Evolutionary conservation across 2,329 filamentous ascomycete genomes (phyloP).

Genomic region (Cladophialophora exuberans): DNA sequence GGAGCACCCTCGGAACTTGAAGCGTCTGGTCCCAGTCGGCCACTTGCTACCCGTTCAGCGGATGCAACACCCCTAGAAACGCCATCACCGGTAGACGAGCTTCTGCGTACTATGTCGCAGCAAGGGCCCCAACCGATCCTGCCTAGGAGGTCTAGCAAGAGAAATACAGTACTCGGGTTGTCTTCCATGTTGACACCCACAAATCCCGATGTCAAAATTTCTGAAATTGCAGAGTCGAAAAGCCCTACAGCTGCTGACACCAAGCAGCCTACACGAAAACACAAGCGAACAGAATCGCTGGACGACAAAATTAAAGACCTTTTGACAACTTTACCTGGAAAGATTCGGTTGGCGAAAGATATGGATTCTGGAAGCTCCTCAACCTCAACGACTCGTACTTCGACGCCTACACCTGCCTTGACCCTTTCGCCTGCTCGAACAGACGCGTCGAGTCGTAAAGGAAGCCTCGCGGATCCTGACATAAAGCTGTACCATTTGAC

Average conservation of each 20-base stretch:
- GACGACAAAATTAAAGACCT: conserved; percentile 81
- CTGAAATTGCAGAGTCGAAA: conserved; percentile 1
- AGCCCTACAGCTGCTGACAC: not conserved
- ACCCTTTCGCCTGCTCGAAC: conserved; percentile 64
- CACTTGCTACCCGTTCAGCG: too few relatives aligned
- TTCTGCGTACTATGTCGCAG: conserved; percentile 13
- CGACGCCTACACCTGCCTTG: conserved; percentile 68
- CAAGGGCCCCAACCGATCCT: conserved; percentile 19
- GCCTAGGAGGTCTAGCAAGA: conserved; percentile 35
- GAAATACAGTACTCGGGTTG: conserved; percentile 21
- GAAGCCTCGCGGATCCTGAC: conserved; percentile 63
- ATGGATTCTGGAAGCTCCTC: conserved; percentile 39
- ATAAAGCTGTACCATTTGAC: conserved; percentile 93
- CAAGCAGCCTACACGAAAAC: not conserved
- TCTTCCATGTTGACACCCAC: conserved; percentile 22
- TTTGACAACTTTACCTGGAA: conserved; percentile 74
- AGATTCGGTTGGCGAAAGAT: conserved; percentile 68
- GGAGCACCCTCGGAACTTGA: conserved; percentile 31
- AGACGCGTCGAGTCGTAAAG: conserved; percentile 43
- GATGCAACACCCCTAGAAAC: conserved; percentile 19
- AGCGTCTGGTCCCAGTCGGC: not conserved
- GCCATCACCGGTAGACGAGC: conserved; percentile 28
- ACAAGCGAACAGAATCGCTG: conserved; percentile 56
- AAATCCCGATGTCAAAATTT: conserved; percentile 27
- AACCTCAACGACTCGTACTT: conserved; percentile 47